Evolutionary conservation across 1,284 basidiomycete species (phyloP), one percentile per base, ranked within the genome.

Genomic region (Chiua sp.): DNA sequence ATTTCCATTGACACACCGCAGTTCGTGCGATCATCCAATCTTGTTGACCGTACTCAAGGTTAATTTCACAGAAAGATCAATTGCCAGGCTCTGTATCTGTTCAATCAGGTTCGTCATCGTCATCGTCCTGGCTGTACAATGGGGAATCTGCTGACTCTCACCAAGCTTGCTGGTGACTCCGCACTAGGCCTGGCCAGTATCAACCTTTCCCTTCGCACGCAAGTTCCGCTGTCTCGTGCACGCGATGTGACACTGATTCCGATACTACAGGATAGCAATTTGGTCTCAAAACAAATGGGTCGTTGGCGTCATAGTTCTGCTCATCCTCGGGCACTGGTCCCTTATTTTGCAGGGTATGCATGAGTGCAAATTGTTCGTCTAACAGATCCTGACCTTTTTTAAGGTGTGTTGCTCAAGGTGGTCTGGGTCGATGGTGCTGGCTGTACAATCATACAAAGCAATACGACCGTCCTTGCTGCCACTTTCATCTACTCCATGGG

Each of bases 401-500:
- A 35, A 80, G 80, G 80, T 32, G 72, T 80, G 3, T 65, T 79
- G 7, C 67, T 81, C 5, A 77, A 75, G 55, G 78, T 77, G 2
- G 58, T 59, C 3, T 80, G 76, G 77, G 59, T 75, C 26, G 66
- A 69, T 18, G 68, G 67, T n/a, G 47, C 61, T 28, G 77, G 76
- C 0, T 80, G 79, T 62, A 69, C 68, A 2, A 79, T 80, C 56
- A 58, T 69, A 42, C 49, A 73, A 42, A 79, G 77, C 13, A 76
- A 77, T 62, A 80, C 72, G 55, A 79, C 73, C 13, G 65, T 78
- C 51, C 75, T 80, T 42, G 75, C 78, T 6, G 77, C 75, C 13
- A 79, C 76, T 1, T 81, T 80, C 55, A 78, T 81, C 57, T 81
- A 82, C 66, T 76, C 80, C 47, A 83, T 82, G 82, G 61, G 68